These are phyloP conservation scores for Ogataea parapolymorpha DNA, from an alignment of 805 yeast species.

Conservation along the genomic window DNA sequence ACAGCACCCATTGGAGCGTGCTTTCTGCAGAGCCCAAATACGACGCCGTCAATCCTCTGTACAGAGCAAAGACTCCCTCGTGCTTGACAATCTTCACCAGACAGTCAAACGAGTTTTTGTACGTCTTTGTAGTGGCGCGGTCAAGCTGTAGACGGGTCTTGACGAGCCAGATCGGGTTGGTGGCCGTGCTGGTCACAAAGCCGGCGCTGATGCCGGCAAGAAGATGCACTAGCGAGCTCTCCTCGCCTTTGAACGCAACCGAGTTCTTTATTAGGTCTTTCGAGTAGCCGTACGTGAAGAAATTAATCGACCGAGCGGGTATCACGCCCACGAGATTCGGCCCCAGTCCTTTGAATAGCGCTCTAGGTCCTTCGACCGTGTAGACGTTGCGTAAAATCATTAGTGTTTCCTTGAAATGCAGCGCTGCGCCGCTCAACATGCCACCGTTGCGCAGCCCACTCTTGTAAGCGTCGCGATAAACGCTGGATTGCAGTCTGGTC, in stretches of 20 bases:
- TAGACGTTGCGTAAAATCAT: conserved; percentile 68
- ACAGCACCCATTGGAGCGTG: conserved; percentile 92
- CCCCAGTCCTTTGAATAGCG: conserved; percentile 91
- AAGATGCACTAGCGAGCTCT: conserved; percentile 82
- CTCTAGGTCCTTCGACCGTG: conserved; percentile 72
- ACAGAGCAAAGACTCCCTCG: conserved; percentile 81
- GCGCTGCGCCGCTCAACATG: conserved; percentile 36
- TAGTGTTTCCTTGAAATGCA: conserved; percentile 82
- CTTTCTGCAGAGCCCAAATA: conserved; percentile 92
- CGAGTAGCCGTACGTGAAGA: conserved; percentile 93
- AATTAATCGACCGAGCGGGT: conserved; percentile 95
- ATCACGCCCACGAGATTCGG: conserved; percentile 97
- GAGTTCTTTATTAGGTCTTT: conserved; percentile 64
- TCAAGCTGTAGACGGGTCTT: conserved; percentile 94
- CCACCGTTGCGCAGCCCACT: conserved; percentile 22
- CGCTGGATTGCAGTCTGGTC: conserved; percentile 90
- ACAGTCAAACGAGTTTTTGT: conserved; percentile 86
- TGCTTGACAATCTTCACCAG: conserved; percentile 58
- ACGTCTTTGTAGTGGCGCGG: conserved; percentile 57
- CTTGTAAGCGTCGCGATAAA: conserved; percentile 56
- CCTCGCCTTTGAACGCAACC: conserved; percentile 68
- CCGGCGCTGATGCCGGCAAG: conserved; percentile 90
- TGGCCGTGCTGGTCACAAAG: conserved; percentile 88
- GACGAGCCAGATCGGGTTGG: conserved; percentile 97
- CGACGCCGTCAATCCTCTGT: conserved; percentile 90